Evolutionary conservation across 257 asterid genomes (phyloP).

Genomic region (Cordia subcordata): DNA sequence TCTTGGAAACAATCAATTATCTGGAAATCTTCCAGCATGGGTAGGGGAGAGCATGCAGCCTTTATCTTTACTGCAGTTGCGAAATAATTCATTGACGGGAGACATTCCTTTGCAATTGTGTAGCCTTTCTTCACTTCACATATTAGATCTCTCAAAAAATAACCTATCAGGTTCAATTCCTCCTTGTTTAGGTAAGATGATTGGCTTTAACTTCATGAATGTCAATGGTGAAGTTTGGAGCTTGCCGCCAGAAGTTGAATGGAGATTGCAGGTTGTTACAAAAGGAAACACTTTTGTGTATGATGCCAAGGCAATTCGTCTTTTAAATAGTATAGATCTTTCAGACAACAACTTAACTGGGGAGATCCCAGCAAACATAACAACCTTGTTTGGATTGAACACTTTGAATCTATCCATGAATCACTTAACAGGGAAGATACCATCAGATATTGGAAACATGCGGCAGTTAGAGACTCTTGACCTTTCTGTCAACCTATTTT

Average conservation of each 20-base stretch:
- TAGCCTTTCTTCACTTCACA: constrained; percentile 26
- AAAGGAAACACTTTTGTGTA: constrained; percentile 27
- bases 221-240: neutral
- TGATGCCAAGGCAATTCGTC: constrained; percentile 12
- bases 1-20: constrained; percentile 29
- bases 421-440: constrained; percentile 28
- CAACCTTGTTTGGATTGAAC: constrained; percentile 18
- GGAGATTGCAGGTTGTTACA: constrained; percentile 17
- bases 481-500: constrained; percentile 22
- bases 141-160: constrained; percentile 28
- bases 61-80: constrained; percentile 21
- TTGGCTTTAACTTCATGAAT: constrained; percentile 19
- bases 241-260: constrained; percentile 6
- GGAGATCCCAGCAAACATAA: constrained; percentile 24
- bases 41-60: constrained; percentile 20
- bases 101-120: constrained; percentile 23
- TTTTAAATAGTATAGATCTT: constrained; percentile 30
- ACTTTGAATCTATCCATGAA: constrained; percentile 36
- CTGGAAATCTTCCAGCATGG: constrained; percentile 34
- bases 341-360: constrained; percentile 28
- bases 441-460: constrained; percentile 16
- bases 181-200: constrained; percentile 24
- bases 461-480: constrained; percentile 25
- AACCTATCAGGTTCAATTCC: constrained; percentile 25
- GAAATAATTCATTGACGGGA: constrained; percentile 27